phyloP scores from a whole-genome alignment of 352 stramenopile species.

The Globisporangium rhizosaccharum region DNA sequence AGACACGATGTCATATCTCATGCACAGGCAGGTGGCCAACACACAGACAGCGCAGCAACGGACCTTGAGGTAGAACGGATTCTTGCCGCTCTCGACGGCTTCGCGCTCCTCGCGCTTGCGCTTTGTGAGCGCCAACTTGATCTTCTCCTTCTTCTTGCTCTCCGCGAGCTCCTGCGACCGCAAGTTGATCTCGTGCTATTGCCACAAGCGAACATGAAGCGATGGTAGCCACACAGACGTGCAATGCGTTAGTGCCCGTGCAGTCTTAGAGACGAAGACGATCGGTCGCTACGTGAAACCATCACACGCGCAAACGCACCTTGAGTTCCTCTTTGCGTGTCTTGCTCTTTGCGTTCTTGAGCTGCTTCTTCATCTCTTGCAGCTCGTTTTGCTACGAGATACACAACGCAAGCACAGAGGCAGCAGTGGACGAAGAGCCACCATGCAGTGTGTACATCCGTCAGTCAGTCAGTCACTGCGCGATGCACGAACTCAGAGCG shows the following conservation, averaged over 20 bases:
- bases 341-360: conserved; percentile 61
- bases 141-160: conserved; percentile 75
- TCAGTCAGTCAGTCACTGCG: not conserved
- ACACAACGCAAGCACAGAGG: not conserved
- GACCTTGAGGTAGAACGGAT: conserved; percentile 88
- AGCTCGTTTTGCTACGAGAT: conserved; percentile 61
- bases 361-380: conserved; percentile 76
- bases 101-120: conserved; percentile 84
- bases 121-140: conserved; percentile 63
- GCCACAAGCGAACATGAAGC: not conserved
- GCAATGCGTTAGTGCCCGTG: not conserved
- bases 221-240: not conserved
- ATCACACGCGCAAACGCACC: conserved; percentile 21
- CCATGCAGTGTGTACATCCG: no score
- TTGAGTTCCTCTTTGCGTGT: conserved; percentile 75
- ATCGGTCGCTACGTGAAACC: not conserved
- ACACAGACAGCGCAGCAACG: not conserved
- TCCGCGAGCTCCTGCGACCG: conserved; percentile 62
- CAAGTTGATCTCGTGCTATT: conserved; percentile 62
- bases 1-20: not conserved
- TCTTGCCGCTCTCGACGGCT: conserved; percentile 87
- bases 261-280: not conserved
- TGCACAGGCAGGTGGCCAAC: not conserved
- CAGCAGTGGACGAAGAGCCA: not conserved
- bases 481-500: not conserved